Percentiles rank a stretch among this genome's conserved stretches.
Conservation (phyloP, 2,329 filamentous ascomycete species). For the Canariomyces notabilis region DNA sequence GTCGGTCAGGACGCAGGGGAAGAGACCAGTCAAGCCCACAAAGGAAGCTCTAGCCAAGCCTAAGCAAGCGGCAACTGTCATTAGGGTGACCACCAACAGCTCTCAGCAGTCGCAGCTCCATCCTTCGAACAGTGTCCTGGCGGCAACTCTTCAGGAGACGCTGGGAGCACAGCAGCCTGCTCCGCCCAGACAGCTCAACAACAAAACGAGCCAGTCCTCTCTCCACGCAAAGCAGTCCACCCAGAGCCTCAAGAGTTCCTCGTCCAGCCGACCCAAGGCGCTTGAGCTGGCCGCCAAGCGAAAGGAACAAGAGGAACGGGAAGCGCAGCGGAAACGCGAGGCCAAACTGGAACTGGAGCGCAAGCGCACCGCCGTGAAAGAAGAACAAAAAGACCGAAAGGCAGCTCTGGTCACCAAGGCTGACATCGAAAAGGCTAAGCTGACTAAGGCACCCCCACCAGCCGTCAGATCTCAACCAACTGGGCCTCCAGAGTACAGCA, state of each 20-base stretch:
- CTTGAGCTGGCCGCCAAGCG: conserved; percentile 73
- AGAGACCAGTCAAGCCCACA: conserved; percentile 57
- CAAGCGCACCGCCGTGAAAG: conserved; percentile 64
- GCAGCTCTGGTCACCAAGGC: conserved; percentile 48
- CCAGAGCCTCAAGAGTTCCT: conserved; percentile 60
- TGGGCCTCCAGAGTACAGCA: conserved; percentile 43
- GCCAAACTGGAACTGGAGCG: conserved; percentile 77
- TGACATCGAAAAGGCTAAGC: conserved; percentile 60
- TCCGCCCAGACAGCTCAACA: conserved; percentile 39
- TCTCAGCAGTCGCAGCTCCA: conserved; percentile 58
- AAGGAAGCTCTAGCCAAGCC: conserved; percentile 55
- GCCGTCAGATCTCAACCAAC: conserved; percentile 51
- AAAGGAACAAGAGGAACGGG: conserved; percentile 79
- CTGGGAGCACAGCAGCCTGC: conserved; percentile 35
- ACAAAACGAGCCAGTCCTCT: conserved; percentile 64
- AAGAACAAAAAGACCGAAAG: conserved; percentile 59
- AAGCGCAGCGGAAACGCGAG: conserved; percentile 72
- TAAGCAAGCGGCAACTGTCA: conserved; percentile 66
- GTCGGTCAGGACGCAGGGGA: conserved; percentile 47
- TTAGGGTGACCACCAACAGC: conserved; percentile 60
- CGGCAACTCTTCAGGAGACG: conserved; percentile 56
- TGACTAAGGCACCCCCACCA: conserved; percentile 58
- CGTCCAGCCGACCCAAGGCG: conserved; percentile 62
- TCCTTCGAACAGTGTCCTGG: conserved; percentile 52
- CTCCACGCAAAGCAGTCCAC: conserved; percentile 53